Evolutionary conservation across 2,329 filamentous ascomycete species (phyloP), one percentile per base, ranked within the genome.

Genomic region (Tothia fuscella): DNA sequence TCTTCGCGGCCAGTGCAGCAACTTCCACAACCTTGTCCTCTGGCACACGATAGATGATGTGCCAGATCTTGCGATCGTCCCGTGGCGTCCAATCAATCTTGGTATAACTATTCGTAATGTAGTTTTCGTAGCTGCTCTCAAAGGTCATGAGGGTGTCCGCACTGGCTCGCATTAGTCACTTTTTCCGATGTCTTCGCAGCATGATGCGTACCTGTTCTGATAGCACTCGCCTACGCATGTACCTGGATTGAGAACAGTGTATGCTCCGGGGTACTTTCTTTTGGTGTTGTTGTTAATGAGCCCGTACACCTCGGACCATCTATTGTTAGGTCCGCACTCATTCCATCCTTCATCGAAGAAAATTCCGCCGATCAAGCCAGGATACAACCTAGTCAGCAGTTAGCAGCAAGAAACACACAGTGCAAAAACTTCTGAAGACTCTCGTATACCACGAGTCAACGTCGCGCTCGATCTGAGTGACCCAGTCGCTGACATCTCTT

Each of bases 91-190:
- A 59, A 31, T 51, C 43, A 26, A 54, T 55, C 3, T 47, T 37
- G 7, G 37, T 40, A 28, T 50, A 57, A 6, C 38, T 40, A 25
- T 42, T 47, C 2, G 14, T 47, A n/a, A 38, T 17, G 35, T 58
- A 60, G 0, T 45, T 25, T 6, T 52, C 46, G 38, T 56, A 58
- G 39, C 41, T 49, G 17, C 25, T 38, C 46, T 56, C 50, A 25
- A 55, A 60, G 2, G 56, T 60, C 32, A 60, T 29, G 6, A 60
- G 46, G 0, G 55, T 56, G 38, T 60, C 56, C 47, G 53, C 53
- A 22, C 49, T 58, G 41, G 9, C 9, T 14, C 19, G 16, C 36
- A 19, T 13, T 2, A 26, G 17, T 29, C 25, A 16, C 10, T 16
- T 13, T n/a, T 7, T 24, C 6, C 5, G 13, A 17, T 4, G 3